Percentiles rank a stretch among this genome's conserved stretches.
These are phyloP conservation scores for Serendipita sp. DNA, from an alignment of 768 basidiomycete genomes.

Conservation along the genomic window DNA sequence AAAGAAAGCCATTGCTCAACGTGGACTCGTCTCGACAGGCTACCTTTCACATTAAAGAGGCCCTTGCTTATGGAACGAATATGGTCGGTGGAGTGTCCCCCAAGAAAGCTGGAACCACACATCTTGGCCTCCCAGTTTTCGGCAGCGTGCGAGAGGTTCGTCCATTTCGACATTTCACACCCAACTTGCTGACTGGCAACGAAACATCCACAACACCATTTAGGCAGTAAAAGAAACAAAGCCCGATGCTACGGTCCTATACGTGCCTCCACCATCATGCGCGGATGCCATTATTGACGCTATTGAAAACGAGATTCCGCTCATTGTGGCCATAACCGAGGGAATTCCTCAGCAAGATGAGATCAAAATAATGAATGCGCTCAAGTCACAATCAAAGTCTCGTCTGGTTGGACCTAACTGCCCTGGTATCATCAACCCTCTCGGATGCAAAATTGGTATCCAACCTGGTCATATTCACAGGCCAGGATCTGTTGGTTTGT, in stretches of 20 bases:
- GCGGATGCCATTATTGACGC: conserved; percentile 98
- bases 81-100: conserved; percentile 98
- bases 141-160: conserved; percentile 78
- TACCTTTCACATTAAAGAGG: conserved; percentile 91
- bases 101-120: conserved; percentile 89
- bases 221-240: conserved; percentile 74
- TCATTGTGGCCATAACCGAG: conserved; percentile 98
- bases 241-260: conserved; percentile 91
- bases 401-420: conserved; percentile 98
- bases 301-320: conserved; percentile 91
- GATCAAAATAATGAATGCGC: conserved; percentile 83
- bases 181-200: not conserved
- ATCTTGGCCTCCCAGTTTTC: conserved; percentile 90
- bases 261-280: conserved; percentile 91
- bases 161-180: conserved; percentile 1
- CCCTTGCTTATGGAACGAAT: conserved; percentile 84
- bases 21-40: conserved; percentile 35
- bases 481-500: conserved; percentile 81
- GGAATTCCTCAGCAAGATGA: conserved; percentile 97
- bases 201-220: not conserved
- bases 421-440: conserved; percentile 92
- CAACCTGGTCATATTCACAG: conserved; percentile 95
- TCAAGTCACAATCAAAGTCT: conserved; percentile 85
- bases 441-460: conserved; percentile 99
- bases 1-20: not conserved